Evolutionary conservation across 768 basidiomycete genomes (phyloP).

Genomic region (Plicaturopsis crispa): DNA sequence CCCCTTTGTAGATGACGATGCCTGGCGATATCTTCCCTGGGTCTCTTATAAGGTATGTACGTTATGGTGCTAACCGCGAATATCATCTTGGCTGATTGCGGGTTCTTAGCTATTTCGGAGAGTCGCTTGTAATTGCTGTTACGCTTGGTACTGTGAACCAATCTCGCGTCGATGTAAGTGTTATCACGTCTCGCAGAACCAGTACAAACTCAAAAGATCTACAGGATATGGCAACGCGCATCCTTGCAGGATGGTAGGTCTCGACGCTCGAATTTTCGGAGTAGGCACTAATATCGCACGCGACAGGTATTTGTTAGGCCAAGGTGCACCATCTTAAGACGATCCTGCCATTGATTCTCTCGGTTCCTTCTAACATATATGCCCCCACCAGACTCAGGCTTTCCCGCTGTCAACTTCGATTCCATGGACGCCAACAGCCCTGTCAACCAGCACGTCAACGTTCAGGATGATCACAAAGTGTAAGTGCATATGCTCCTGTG

Average conservation of each 20-base stretch:
- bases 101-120: slow-evolving; percentile 49
- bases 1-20: slow-evolving; percentile 55
- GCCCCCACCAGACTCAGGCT: slow-evolving; percentile 48
- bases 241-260: slow-evolving; percentile 56
- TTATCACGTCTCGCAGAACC: slow-evolving; percentile 5
- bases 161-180: slow-evolving; percentile 47
- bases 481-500: slow-evolving; percentile 10
- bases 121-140: slow-evolving; percentile 49
- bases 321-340: not conserved
- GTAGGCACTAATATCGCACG: too few relatives aligned
- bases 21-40: slow-evolving; percentile 31
- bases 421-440: slow-evolving; percentile 32
- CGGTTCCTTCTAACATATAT: slow-evolving; percentile 24
- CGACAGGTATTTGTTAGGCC: too few relatives aligned
- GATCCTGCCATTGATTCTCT: not conserved
- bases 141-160: slow-evolving; percentile 51
- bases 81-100: too few relatives aligned
- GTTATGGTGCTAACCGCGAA: not conserved
- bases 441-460: slow-evolving; percentile 42
- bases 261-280: too few relatives aligned
- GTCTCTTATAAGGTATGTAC: not conserved
- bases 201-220: not conserved
- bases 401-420: slow-evolving; percentile 56
- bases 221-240: slow-evolving; percentile 64
- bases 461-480: slow-evolving; percentile 49